Evolutionary conservation across 306 rosid genomes (phyloP), one percentile per base, ranked within the genome.

Genomic region (Sechiopsis laciniata): DNA sequence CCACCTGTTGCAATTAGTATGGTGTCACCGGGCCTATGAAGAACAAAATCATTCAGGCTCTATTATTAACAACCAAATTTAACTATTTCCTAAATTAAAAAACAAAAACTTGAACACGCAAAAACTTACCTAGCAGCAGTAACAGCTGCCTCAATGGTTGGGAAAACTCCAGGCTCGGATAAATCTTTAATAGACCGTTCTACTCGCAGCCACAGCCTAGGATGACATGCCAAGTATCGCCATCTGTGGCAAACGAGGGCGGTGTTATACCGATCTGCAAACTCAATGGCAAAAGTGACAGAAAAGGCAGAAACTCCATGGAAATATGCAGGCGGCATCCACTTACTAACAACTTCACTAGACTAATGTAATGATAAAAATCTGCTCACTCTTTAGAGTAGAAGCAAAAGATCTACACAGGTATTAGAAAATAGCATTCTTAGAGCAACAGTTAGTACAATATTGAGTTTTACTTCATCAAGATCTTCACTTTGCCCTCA

Each of bases 201-300:
- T 55, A 94, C 98, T 72, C 98, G 88, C 70, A 94, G 87, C 98
- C 98, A 94, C 62, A 88, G 72, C 40, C 89, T 91, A 81, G 97
- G 98, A 76, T 94, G 97, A 83, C 98, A 94, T 8, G 97, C 97
- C 89, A 94, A 80, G 87, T 85, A 86, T 66, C 83, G 84, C 97
- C 97, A 94, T 89, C 97, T 94, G 98, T 83, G 89, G 98, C 97
- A 94, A 90, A 90, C 98, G 90, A 94, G 96, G 90, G 98, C 98
- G 82, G 97, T 78, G 91, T 94, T 90, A 94, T 90, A 89, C 89
- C 97, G 96, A 90, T 94, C 98, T 94, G 98, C 98, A 94, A 87
- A 84, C 96, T 87, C 98, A 87, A 86, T 86, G 84, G 82, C 84
- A 85, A 82, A 76, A 52, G 85, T 84, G 89, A 92, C 86, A 82